Evolutionary conservation across 352 stramenopile species (phyloP), one percentile per base, ranked within the genome.

Genomic region (Globisporangium alternatum): DNA sequence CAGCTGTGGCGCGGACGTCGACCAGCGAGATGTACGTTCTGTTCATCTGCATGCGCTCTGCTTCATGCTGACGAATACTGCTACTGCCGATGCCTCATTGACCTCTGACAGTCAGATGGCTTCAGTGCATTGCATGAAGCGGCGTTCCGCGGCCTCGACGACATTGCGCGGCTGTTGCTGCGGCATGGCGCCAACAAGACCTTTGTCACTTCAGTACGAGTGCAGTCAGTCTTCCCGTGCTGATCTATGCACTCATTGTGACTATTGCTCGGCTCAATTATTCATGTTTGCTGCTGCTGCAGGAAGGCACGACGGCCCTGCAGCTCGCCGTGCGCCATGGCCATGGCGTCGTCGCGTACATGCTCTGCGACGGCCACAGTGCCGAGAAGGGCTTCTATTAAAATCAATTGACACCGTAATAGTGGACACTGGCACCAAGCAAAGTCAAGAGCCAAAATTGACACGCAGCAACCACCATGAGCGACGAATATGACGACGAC

Each of bases 111-210:
- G 82, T 83, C 77, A 1, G 82, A 91, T 54, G 82, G 80, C 58
- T 89, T 89, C 58, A 89, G 75, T 48, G 75, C 82, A 30, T 66
- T 91, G 12, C 82, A 91, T 25, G 82, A 91, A 65, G 80, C 80
- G 13, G 80, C 82, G n/a, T 82, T 91, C 31, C 69, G 62, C 3
- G 82, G 82, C 8, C 65, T 84, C 64, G 75, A 89, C 60, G 76
- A 91, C 48, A 77, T 91, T 30, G 80, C 75, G 45, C 71, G 82
- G 5, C 65, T 89, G 10, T 65, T 91, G 28, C 65, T 91, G 48
- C 71, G 74, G 17, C 68, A 67, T 49, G 78, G 75, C 12, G 77
- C 79, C 33, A 70, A 88, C 77, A 91, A 91, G 62, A 67, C 57
- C 6, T 77, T 89, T 37, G 62, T 85, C 28, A 86, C 72, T 37